phyloP scores from a whole-genome alignment of 2,329 filamentous ascomycete genomes.

The Arthrobotrys sphaeroides region DNA sequence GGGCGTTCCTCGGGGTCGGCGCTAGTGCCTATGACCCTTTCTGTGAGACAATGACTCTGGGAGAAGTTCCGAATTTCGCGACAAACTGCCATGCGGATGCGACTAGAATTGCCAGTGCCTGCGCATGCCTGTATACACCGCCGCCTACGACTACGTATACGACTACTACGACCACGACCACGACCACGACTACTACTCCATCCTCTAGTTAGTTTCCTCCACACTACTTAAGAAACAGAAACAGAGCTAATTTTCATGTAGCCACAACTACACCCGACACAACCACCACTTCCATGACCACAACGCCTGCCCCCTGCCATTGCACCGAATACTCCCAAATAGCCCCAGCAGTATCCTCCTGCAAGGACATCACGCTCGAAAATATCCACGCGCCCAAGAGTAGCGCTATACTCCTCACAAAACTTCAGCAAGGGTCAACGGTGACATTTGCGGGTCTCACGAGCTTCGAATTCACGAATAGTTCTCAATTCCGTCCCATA shows the following conservation, averaged over 20 bases:
- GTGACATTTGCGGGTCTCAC: constrained; percentile 63
- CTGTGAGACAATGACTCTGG: constrained; percentile 16
- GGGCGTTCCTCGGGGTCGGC: constrained; percentile 30
- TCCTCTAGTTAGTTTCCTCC: not conserved
- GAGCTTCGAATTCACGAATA: constrained; percentile 61
- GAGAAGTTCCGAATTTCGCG: constrained; percentile 34
- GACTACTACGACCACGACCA: constrained; percentile 19
- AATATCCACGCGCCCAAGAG: constrained; percentile 61
- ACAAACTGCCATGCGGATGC: constrained; percentile 21
- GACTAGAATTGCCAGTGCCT: constrained; percentile 30
- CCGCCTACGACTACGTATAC: constrained; percentile 19
- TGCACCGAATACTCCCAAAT: constrained; percentile 59
- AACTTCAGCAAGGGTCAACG: constrained; percentile 61
- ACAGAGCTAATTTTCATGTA: not conserved
- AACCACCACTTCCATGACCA: constrained; percentile 18
- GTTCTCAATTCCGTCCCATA: constrained; percentile 61
- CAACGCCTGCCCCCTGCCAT: constrained; percentile 14
- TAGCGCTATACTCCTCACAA: constrained; percentile 62
- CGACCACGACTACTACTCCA: constrained; percentile 10
- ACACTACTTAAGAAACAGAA: not conserved
- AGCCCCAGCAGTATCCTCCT: constrained; percentile 61
- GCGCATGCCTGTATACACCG: constrained; percentile 36
- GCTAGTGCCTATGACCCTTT: constrained; percentile 12
- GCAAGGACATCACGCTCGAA: constrained; percentile 62
- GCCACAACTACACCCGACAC: constrained; percentile 6